These are phyloP conservation scores for Keithomyces neogunnii DNA, from an alignment of 2,329 filamentous ascomycete species.

Conservation along the genomic window DNA sequence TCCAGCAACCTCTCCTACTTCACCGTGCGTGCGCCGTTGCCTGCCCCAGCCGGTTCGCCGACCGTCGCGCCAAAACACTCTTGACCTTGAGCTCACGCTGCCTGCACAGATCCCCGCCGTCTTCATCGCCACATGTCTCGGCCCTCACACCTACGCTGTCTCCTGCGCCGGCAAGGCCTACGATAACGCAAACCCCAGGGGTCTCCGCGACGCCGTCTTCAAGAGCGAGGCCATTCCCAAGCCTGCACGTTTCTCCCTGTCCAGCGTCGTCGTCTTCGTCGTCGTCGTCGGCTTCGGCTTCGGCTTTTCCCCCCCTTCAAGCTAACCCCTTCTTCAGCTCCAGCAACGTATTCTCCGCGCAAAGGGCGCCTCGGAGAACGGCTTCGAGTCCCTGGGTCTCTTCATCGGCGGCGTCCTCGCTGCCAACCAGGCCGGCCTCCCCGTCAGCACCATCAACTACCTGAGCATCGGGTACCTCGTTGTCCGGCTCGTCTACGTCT, in stretches of 20 bases:
- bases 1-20: constrained; percentile 8
- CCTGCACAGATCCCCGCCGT: constrained; percentile 29
- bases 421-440: constrained; percentile 35
- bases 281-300: too few relatives aligned
- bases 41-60: not conserved
- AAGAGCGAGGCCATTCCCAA: constrained; percentile 24
- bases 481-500: constrained; percentile 31
- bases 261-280: too few relatives aligned
- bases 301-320: not conserved
- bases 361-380: constrained; percentile 39
- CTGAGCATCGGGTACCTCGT: constrained; percentile 31
- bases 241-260: constrained; percentile 11
- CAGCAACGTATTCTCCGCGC: constrained; percentile 47
- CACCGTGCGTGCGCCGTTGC: constrained; percentile 3
- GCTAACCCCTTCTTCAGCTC: constrained; percentile 20
- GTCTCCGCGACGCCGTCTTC: constrained; percentile 19
- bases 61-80: not conserved
- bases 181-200: constrained; percentile 31
- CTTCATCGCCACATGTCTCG: constrained; percentile 22
- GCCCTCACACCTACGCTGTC: constrained; percentile 27
- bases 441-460: constrained; percentile 27
- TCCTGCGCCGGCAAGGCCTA: constrained; percentile 22
- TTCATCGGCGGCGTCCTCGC: constrained; percentile 35
- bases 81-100: not conserved
- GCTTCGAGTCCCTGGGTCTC: constrained; percentile 34